These are phyloP conservation scores for Vaccinium darrowii DNA, from an alignment of 148 eudicot genomes.

Conservation along the genomic window DNA sequence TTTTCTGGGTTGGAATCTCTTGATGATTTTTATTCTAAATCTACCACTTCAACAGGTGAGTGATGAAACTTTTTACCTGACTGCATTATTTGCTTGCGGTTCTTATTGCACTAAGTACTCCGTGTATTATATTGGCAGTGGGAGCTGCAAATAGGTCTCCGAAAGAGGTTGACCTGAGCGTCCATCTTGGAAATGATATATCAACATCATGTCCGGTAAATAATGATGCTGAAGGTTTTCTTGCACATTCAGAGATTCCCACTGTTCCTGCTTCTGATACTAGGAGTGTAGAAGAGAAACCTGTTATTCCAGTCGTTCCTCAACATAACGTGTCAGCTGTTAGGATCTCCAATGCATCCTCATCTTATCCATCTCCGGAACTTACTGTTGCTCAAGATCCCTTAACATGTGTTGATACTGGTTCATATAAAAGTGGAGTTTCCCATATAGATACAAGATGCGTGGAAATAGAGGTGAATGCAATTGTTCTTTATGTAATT, in stretches of 20 bases:
- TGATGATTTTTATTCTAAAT: slow-evolving; percentile 32
- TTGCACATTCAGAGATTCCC: slow-evolving; percentile 25
- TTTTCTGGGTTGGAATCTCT: slow-evolving; percentile 32
- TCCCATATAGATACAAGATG: slow-evolving; percentile 9
- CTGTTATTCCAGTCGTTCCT: slow-evolving; percentile 21
- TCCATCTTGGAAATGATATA: neutral
- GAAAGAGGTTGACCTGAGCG: neutral
- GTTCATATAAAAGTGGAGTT: no score
- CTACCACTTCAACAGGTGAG: slow-evolving; percentile 28
- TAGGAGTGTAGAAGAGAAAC: slow-evolving; percentile 24
- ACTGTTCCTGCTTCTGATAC: slow-evolving; percentile 20
- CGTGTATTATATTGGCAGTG: neutral
- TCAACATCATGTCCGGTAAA: slow-evolving; percentile 1
- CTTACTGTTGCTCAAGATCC: slow-evolving; percentile 21
- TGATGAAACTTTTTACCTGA: neutral
- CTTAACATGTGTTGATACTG: no score
- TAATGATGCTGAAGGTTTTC: slow-evolving; percentile 19
- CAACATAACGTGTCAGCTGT: slow-evolving; percentile 22
- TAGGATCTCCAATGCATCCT: slow-evolving; percentile 19
- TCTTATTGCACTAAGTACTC: slow-evolving; percentile 8
- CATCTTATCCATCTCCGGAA: slow-evolving; percentile 13
- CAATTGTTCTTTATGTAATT: neutral
- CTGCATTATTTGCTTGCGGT: neutral
- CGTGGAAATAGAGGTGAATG: slow-evolving; percentile 29
- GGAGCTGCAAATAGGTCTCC: slow-evolving; percentile 6